Evolutionary conservation across 2,329 filamentous ascomycete species (phyloP).

Genomic region (Botrytis paeoniae): DNA sequence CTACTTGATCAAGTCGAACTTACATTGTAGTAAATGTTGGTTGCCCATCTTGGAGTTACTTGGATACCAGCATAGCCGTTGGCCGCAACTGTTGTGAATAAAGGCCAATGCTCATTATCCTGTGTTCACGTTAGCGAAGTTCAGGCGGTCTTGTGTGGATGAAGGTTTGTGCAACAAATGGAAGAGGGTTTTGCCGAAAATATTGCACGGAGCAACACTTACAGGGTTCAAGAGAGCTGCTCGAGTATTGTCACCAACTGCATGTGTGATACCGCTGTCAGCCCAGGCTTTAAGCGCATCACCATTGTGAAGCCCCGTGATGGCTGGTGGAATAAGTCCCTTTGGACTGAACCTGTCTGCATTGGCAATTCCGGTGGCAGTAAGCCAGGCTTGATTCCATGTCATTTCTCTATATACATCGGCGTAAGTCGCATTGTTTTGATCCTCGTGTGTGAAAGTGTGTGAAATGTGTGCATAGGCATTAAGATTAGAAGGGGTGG

Average conservation of each 20-base stretch:
- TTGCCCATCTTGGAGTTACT: constrained; percentile 59
- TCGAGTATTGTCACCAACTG: constrained; percentile 63
- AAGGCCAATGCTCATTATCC: constrained; percentile 49
- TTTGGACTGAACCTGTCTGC: constrained; percentile 49
- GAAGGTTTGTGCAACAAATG: neutral
- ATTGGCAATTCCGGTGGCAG: constrained; percentile 48
- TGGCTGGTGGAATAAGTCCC: constrained; percentile 60
- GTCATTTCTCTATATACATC: constrained; percentile 56
- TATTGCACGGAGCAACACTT: constrained; percentile 37
- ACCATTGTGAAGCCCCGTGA: constrained; percentile 63
- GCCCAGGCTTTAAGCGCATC: constrained; percentile 58
- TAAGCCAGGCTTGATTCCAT: constrained; percentile 59
- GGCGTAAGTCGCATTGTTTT: constrained; percentile 58
- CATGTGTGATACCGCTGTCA: constrained; percentile 56
- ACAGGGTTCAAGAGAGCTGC: constrained; percentile 50
- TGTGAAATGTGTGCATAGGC: constrained; percentile 58
- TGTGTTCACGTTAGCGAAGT: constrained; percentile 3
- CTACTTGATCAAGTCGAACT: neutral
- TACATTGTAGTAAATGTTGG: constrained; percentile 60
- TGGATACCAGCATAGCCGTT: constrained; percentile 56
- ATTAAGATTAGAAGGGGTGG: constrained; percentile 48
- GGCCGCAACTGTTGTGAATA: constrained; percentile 47
- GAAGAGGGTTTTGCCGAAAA: neutral
- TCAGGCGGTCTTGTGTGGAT: neutral
- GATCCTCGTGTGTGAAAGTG: constrained; percentile 58